phyloP scores from a whole-genome alignment of 305 asterid species.

The Solanum hybrid region DNA sequence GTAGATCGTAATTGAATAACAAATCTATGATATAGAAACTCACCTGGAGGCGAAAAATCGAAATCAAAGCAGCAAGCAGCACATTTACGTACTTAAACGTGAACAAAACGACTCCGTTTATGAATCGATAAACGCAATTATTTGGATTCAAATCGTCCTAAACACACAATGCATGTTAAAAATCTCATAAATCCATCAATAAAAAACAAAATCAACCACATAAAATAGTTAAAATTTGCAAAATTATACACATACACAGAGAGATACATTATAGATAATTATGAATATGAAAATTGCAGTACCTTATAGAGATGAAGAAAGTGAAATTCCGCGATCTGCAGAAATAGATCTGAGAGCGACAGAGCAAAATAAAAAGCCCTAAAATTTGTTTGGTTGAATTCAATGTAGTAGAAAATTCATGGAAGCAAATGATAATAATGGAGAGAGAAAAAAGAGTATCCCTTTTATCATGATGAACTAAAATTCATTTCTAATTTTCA shows the following conservation, averaged over 20 bases:
- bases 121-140: not conserved
- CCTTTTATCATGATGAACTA: not conserved
- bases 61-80: not conserved
- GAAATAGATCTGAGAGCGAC: not conserved
- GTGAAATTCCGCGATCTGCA: not conserved
- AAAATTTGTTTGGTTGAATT: not conserved
- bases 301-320: not conserved
- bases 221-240: not conserved
- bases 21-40: not conserved
- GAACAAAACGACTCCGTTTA: not conserved
- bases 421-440: not conserved
- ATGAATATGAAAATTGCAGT: not conserved
- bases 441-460: not conserved
- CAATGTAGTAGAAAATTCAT: not conserved
- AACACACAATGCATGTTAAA: not conserved
- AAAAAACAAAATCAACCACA: not conserved
- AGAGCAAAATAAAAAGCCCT: not conserved
- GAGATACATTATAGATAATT: not conserved
- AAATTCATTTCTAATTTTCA: not conserved
- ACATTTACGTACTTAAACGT: not conserved
- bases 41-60: not conserved
- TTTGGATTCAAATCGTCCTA: not conserved
- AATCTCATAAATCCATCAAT: not conserved
- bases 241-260: not conserved
- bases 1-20: not conserved